Base-by-base conservation (phyloP, 345 rosid genomes). In the Brassica napus region DNA sequence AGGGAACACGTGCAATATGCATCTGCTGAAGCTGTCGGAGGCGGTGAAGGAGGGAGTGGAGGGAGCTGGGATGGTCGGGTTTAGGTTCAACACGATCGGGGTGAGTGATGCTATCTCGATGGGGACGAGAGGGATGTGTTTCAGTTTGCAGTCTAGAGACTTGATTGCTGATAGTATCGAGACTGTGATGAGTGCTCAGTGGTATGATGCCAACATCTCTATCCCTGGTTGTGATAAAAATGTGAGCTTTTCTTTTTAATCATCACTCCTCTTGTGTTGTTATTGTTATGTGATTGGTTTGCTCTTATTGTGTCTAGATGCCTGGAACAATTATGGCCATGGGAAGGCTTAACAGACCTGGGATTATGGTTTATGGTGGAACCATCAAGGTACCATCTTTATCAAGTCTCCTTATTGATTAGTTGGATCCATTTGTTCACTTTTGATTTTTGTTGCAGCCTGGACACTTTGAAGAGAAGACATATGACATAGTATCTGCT, bases 301-400 rank as follows among this genome's bases (percentile, higher is more conserved):
- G 34, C 1, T 11, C 0, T 55, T 16, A 0, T 1, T 37, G 60
- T 49, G 59, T 75, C n/a, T 23, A 95, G 99, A 95, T 95, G 99
- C 98, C 99, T 71, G 99, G 98, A 75, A 95, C 99, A 21, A 89
- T 95, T 71, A 95, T 95, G 89, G 99, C 98, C 23, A 95, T 93
- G 99, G 99, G 99, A 80, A 89, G 98, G 86, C 93, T 95, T 76
- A 95, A 95, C 62, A 79, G 99, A 71, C 99, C 98, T 6, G 88
- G 97, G 74, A 88, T 95, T 79, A 91, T 95, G 99, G 85, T 95
- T 77, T 95, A 95, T 74, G 98, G 99, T 69, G 99, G 99, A 81
- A 81, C 99, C 58, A 95, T 91, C 78, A 95, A 95, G 97, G 99
- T 95, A 54, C 18, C 80, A 7, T 67, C 6, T 23, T 70, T 75